Evolutionary conservation across 805 yeast species (phyloP).

Genomic region (Candida caryicola): DNA sequence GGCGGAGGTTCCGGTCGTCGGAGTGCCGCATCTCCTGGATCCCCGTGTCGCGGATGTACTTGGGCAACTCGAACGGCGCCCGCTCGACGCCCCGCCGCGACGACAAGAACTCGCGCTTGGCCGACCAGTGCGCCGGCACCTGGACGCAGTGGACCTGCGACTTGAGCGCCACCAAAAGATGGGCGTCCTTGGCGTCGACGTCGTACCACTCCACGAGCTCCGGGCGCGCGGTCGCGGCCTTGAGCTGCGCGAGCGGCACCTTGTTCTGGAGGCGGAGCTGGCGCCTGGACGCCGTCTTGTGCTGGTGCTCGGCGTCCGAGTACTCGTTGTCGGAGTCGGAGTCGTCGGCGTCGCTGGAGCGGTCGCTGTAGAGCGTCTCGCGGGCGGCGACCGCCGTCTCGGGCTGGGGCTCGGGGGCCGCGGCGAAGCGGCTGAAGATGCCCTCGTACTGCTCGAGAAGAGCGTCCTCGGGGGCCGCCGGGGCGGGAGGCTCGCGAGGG

Average conservation of each 20-base stretch:
- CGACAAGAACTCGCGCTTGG: constrained; percentile 70
- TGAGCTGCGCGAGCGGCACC: constrained; percentile 65
- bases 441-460: constrained; percentile 18
- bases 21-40: constrained; percentile 77
- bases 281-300: constrained; percentile 39
- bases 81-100: constrained; percentile 64
- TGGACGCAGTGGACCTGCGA: constrained; percentile 62
- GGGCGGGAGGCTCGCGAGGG: not conserved
- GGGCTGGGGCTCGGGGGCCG: constrained; percentile 4
- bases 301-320: constrained; percentile 19
- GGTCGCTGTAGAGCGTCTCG: constrained; percentile 13
- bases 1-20: constrained; percentile 61
- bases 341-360: constrained; percentile 17
- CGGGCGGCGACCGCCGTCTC: constrained; percentile 3
- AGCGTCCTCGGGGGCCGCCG: constrained; percentile 2
- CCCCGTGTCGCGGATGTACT: constrained; percentile 76
- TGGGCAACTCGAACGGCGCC: constrained; percentile 73
- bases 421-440: constrained; percentile 18
- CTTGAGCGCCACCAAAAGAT: constrained; percentile 61
- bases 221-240: constrained; percentile 59
- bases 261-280: constrained; percentile 52
- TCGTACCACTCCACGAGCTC: constrained; percentile 85
- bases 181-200: constrained; percentile 79
- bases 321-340: constrained; percentile 25
- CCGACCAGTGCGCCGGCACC: constrained; percentile 84